Evolutionary conservation across 2,329 filamentous ascomycete species (phyloP).

Genomic region (Pseudogymnoascus sp.): DNA sequence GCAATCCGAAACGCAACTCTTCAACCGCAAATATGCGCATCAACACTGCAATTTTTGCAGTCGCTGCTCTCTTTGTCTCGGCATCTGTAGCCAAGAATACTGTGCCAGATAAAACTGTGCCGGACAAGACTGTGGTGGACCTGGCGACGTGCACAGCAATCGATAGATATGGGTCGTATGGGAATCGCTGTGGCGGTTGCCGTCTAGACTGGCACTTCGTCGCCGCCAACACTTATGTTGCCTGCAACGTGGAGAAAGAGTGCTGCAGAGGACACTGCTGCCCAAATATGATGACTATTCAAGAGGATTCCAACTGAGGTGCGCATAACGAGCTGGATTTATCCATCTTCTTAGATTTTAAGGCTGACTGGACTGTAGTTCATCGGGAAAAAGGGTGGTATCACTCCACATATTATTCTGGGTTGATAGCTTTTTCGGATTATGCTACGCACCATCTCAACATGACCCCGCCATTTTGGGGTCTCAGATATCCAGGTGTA

Average conservation of each 20-base stretch:
- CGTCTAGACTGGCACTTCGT: background rate
- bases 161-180: background rate
- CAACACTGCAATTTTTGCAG: background rate
- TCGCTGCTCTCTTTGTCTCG: background rate
- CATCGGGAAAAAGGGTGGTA: background rate
- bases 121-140: background rate
- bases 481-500: background rate
- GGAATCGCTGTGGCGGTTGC: background rate
- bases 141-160: background rate
- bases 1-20: background rate
- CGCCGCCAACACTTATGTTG: background rate
- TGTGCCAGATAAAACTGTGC: background rate
- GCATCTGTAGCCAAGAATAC: background rate
- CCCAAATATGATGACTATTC: background rate
- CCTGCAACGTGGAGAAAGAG: background rate
- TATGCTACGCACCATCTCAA: background rate
- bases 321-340: background rate
- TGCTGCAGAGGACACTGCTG: background rate
- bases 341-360: background rate
- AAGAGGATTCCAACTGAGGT: background rate
- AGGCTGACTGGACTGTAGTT: background rate
- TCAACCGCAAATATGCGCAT: background rate
- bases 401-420: background rate
- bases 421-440: background rate
- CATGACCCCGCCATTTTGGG: background rate